phyloP scores from a whole-genome alignment of 2,329 filamentous ascomycete genomes.

The Xylaria sp. region DNA sequence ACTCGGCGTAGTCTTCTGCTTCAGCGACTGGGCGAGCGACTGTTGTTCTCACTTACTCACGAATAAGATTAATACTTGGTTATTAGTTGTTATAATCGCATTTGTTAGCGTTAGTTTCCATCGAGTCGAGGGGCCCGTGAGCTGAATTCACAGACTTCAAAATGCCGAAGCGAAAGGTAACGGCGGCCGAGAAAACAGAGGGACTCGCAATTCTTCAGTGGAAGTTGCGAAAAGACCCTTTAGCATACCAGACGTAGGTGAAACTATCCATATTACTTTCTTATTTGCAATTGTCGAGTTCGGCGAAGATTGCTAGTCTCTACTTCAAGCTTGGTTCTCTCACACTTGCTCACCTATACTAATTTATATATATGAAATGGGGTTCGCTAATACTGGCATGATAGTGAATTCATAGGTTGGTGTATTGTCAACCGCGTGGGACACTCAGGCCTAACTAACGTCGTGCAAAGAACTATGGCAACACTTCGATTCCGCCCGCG shows the following conservation, averaged over 20 bases:
- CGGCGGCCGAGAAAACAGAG: slow-evolving; percentile 36
- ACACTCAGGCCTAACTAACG: slow-evolving; percentile 15
- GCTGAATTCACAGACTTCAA: slow-evolving; percentile 1
- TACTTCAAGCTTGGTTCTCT: background rate
- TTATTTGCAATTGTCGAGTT: background rate
- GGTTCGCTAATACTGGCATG: slow-evolving; percentile 18
- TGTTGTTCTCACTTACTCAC: background rate
- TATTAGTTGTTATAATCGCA: background rate
- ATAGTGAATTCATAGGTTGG: slow-evolving; percentile 37
- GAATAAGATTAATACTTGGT: background rate
- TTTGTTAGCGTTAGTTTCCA: background rate
- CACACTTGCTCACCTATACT: background rate
- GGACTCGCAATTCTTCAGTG: slow-evolving; percentile 37
- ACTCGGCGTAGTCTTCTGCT: background rate
- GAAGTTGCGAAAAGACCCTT: slow-evolving; percentile 39
- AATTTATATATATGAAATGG: background rate
- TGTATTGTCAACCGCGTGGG: background rate
- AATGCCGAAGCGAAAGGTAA: slow-evolving; percentile 38
- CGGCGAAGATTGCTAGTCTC: background rate
- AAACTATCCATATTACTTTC: background rate
- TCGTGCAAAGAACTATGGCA: slow-evolving; percentile 86
- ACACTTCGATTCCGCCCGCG: slow-evolving; percentile 90
- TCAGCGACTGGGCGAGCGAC: background rate
- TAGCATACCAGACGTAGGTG: slow-evolving; percentile 37
- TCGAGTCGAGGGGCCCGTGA: background rate